A percentile compares a stretch with the other conserved stretches of the same genome.
Conservation (phyloP, 768 basidiomycete species). For the Mycena haematopus region DNA sequence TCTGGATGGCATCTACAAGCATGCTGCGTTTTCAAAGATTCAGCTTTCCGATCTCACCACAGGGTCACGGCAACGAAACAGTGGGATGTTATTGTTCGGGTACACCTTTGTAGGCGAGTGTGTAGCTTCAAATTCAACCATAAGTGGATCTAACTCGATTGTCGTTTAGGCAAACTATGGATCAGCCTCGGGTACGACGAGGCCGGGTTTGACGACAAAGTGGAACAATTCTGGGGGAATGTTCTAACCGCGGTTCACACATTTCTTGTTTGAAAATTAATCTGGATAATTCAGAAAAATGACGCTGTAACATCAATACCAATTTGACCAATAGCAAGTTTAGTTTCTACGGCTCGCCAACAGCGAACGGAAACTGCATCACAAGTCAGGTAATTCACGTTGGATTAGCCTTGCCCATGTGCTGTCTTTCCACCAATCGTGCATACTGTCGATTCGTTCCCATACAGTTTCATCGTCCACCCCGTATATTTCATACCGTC, state of each 20-base stretch:
- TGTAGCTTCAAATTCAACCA: background rate
- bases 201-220: slow-evolving; percentile 72
- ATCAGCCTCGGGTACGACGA: slow-evolving; percentile 81
- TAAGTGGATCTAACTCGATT: slow-evolving; percentile 4
- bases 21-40: slow-evolving; percentile 61
- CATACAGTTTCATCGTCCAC: slow-evolving; percentile 86
- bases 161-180: slow-evolving; percentile 59
- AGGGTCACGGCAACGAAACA: slow-evolving; percentile 79
- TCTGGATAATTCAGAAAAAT: background rate
- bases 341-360: background rate
- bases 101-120: slow-evolving; percentile 67
- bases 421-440: slow-evolving; percentile 93
- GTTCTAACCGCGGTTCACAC: slow-evolving; percentile 62
- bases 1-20: slow-evolving; percentile 81
- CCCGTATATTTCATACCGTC: slow-evolving; percentile 87
- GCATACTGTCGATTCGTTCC: slow-evolving; percentile 81
- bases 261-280: slow-evolving; percentile 48
- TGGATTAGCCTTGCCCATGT: slow-evolving; percentile 86
- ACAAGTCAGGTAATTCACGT: slow-evolving; percentile 83
- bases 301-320: background rate
- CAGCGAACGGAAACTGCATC: slow-evolving; percentile 34
- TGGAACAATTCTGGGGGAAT: slow-evolving; percentile 73
- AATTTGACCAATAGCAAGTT: background rate
- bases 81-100: slow-evolving; percentile 84
- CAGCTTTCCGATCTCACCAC: slow-evolving; percentile 79